Evolutionary conservation across 75 land plant genomes (phyloP).

Genomic region (Sequoia sempervirens): DNA sequence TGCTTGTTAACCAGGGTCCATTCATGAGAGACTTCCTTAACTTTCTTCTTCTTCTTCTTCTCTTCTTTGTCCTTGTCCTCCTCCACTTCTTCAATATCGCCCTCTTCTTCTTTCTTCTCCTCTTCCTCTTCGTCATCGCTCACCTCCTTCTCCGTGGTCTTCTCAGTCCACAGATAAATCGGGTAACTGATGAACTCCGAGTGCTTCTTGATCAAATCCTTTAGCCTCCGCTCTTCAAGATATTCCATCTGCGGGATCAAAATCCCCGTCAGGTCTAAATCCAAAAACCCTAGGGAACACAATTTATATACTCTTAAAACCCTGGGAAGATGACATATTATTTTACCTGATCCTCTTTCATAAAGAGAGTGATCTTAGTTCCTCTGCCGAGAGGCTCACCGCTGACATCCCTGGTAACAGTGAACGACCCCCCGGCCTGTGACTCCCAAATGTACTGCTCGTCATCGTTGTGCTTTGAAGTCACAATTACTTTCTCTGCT

Average conservation of each 20-base stretch:
- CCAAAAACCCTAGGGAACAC: no score
- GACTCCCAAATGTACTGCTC: conserved; percentile 60
- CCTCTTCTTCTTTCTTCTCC: conserved; percentile 26
- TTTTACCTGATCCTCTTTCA: conserved; percentile 34
- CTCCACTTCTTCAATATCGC: conserved; percentile 32
- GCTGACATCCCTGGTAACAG: conserved; percentile 45
- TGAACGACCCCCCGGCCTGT: conserved; percentile 57
- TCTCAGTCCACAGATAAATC: conserved; percentile 63
- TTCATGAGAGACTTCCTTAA: conserved; percentile 71
- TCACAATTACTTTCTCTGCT: conserved; percentile 49
- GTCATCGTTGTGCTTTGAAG: conserved; percentile 53
- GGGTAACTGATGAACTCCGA: conserved; percentile 67
- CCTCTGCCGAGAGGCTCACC: conserved; percentile 61
- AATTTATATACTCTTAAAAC: background rate
- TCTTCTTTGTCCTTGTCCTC: conserved; percentile 36
- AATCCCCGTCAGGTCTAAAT: conserved; percentile 13
- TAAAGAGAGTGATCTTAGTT: conserved; percentile 49
- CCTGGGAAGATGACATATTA: background rate
- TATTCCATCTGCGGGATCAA: background rate
- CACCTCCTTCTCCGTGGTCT: conserved; percentile 61
- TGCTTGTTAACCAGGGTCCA: conserved; percentile 76
- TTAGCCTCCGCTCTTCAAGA: conserved; percentile 22
- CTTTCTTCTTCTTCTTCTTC: conserved; percentile 54
- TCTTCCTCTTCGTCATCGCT: conserved; percentile 67
- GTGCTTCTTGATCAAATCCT: conserved; percentile 66